Percentiles rank a stretch among this genome's conserved stretches.
These are phyloP conservation scores for Scenedesmus sp. DNA, from an alignment of 163 green algal genomes.

Conservation along the genomic window DNA sequence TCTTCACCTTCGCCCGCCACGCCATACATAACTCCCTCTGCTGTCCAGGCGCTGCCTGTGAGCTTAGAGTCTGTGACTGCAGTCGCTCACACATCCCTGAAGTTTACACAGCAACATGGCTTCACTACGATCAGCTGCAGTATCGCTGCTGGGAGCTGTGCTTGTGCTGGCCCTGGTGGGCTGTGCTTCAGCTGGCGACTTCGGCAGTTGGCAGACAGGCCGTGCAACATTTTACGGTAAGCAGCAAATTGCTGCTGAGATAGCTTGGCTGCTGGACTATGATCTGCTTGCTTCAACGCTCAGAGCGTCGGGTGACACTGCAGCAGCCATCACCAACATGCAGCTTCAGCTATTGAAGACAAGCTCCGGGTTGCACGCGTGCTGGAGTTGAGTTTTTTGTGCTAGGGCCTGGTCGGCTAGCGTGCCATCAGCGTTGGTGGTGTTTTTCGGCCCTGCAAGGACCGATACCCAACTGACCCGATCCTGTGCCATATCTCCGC, in stretches of 20 bases:
- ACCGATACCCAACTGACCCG: neutral
- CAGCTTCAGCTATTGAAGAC: neutral
- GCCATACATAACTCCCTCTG: neutral
- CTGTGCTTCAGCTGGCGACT: constrained; percentile 4
- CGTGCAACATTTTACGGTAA: constrained; percentile 48
- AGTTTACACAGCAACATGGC: neutral
- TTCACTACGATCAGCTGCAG: neutral
- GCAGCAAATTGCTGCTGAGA: neutral
- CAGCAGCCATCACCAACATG: neutral
- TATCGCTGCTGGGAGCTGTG: neutral
- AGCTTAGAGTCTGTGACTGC: neutral
- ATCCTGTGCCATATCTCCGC: too few relatives aligned
- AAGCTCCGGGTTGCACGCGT: neutral
- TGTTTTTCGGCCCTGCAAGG: neutral
- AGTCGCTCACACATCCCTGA: too few relatives aligned
- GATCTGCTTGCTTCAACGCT: neutral
- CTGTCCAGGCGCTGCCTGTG: neutral
- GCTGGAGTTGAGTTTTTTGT: neutral
- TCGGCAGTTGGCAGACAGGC: constrained; percentile 40
- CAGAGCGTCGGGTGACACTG: neutral
- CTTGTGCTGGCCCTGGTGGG: neutral
- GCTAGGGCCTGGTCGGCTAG: neutral
- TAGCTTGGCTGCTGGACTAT: neutral
- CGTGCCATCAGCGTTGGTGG: neutral
- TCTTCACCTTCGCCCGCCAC: neutral